A percentile compares a stretch with the other conserved stretches of the same genome.
These are phyloP conservation scores for Speleostelium caveatum DNA, from an alignment of 78 protist genomes.

Conservation along the genomic window DNA sequence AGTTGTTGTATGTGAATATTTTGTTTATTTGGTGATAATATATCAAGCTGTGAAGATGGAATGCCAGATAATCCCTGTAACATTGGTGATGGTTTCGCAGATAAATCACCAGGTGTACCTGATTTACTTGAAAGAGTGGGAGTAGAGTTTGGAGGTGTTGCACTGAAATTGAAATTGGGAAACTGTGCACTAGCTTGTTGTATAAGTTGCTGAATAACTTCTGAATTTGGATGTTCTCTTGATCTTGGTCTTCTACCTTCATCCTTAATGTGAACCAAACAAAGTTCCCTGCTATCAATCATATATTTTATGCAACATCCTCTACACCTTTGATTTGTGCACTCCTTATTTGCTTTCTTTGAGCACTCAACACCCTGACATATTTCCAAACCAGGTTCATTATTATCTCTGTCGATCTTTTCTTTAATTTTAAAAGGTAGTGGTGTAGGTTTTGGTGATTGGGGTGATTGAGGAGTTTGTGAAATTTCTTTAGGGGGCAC, in stretches of 20 bases:
- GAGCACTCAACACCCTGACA: conserved; percentile 31
- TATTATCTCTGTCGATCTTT: neutral
- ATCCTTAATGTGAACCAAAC: conserved; percentile 56
- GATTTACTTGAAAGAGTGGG: conserved; percentile 1
- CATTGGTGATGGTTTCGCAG: neutral
- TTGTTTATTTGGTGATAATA: neutral
- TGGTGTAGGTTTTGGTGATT: neutral
- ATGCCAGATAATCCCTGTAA: neutral
- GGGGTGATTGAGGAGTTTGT: neutral
- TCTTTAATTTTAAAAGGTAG: neutral
- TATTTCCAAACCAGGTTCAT: neutral
- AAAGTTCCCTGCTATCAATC: conserved; percentile 26
- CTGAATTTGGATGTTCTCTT: conserved; percentile 40
- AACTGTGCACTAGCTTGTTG: conserved; percentile 2
- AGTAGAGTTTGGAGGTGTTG: conserved; percentile 38
- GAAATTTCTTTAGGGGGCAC: too few relatives aligned
- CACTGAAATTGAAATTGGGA: neutral
- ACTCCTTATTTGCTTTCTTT: conserved; percentile 55
- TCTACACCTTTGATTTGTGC: conserved; percentile 42
- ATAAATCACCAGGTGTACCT: neutral
- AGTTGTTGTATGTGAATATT: neutral
- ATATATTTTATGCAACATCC: conserved; percentile 61
- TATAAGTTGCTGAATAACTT: conserved; percentile 7
- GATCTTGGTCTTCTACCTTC: conserved; percentile 56
- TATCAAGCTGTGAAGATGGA: neutral